phyloP scores from a whole-genome alignment of 2,329 filamentous ascomycete species.

The Aureobasidium zeae region DNA sequence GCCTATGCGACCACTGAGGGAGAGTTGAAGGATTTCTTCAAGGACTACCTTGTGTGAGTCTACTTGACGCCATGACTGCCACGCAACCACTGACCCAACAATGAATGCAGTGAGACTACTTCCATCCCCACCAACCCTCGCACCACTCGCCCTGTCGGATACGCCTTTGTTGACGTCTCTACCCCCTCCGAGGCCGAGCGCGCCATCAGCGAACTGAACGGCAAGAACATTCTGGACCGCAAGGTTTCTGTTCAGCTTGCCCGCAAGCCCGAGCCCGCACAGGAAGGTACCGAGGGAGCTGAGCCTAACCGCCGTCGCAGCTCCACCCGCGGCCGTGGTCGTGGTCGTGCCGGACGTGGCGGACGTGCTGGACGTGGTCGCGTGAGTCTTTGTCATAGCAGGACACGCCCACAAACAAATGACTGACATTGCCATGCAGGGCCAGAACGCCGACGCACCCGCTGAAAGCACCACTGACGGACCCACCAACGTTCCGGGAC shows the following conservation, averaged over 20 bases:
- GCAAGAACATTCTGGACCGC: slow-evolving; percentile 94
- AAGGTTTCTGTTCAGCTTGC: slow-evolving; percentile 99
- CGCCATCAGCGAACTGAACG: slow-evolving; percentile 89
- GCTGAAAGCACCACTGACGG: slow-evolving; percentile 36
- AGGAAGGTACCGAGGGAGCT: slow-evolving; percentile 70
- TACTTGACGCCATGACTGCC: not conserved
- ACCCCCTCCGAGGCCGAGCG: slow-evolving; percentile 90
- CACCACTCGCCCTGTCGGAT: slow-evolving; percentile 95
- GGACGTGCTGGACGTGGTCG: slow-evolving; percentile 53
- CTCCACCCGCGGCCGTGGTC: slow-evolving; percentile 47
- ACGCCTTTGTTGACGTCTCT: slow-evolving; percentile 96
- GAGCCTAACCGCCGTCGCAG: slow-evolving; percentile 51
- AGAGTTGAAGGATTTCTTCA: slow-evolving; percentile 99
- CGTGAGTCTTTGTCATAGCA: slow-evolving; percentile 52
- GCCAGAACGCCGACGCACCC: slow-evolving; percentile 41
- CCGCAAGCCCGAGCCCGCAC: slow-evolving; percentile 85
- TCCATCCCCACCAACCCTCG: slow-evolving; percentile 99
- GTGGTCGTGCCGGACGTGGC: slow-evolving; percentile 52
- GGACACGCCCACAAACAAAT: no score
- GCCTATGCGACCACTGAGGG: slow-evolving; percentile 99
- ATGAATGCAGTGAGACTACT: slow-evolving; percentile 75
- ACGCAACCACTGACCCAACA: slow-evolving; percentile 19
- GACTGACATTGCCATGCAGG: slow-evolving; percentile 3
- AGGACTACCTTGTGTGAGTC: slow-evolving; percentile 96
- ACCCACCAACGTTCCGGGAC: slow-evolving; percentile 44